Conservation (phyloP, 495 filamentous ascomycete species). For the Trichoderma reesei region DNA sequence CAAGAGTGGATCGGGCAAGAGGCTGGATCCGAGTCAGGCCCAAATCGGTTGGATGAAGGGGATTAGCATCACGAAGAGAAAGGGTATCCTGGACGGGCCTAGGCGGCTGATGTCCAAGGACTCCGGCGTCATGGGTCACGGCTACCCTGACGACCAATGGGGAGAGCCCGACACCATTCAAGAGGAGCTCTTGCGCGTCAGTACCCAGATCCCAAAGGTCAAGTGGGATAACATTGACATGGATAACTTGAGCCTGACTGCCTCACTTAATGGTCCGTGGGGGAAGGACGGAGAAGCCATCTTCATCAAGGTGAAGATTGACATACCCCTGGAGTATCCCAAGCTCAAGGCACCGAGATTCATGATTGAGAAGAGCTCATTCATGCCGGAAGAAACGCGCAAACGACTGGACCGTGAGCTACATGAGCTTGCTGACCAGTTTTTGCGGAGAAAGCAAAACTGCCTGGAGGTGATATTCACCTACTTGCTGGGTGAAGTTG, state of each 20-base stretch:
- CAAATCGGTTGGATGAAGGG: slow-evolving; percentile 91
- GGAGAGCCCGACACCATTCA: slow-evolving; percentile 70
- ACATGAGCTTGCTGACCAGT: slow-evolving; percentile 56
- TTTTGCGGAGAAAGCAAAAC: slow-evolving; percentile 58
- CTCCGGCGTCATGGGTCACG: slow-evolving; percentile 33
- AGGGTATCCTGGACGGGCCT: slow-evolving; percentile 23
- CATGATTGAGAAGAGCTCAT: slow-evolving; percentile 64
- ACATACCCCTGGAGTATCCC: slow-evolving; percentile 73
- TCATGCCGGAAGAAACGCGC: slow-evolving; percentile 60
- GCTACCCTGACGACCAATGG: slow-evolving; percentile 47
- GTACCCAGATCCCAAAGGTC: slow-evolving; percentile 73
- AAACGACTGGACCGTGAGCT: slow-evolving; percentile 56
- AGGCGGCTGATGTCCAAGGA: slow-evolving; percentile 30
- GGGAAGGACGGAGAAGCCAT: slow-evolving; percentile 57
- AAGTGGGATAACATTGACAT: slow-evolving; percentile 81
- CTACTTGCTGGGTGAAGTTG: slow-evolving; percentile 77
- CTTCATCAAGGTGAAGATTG: slow-evolving; percentile 69
- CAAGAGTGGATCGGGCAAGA: slow-evolving; percentile 43
- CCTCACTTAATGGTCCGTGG: slow-evolving; percentile 85
- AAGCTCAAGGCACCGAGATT: slow-evolving; percentile 55
- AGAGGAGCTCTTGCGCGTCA: slow-evolving; percentile 80
- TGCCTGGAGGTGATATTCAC: slow-evolving; percentile 75
- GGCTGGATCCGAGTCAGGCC: slow-evolving; percentile 46
- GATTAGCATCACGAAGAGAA: slow-evolving; percentile 67
- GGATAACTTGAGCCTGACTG: slow-evolving; percentile 55